These are phyloP conservation scores for Corylus americana DNA, from an alignment of 306 rosid species.

Conservation along the genomic window DNA sequence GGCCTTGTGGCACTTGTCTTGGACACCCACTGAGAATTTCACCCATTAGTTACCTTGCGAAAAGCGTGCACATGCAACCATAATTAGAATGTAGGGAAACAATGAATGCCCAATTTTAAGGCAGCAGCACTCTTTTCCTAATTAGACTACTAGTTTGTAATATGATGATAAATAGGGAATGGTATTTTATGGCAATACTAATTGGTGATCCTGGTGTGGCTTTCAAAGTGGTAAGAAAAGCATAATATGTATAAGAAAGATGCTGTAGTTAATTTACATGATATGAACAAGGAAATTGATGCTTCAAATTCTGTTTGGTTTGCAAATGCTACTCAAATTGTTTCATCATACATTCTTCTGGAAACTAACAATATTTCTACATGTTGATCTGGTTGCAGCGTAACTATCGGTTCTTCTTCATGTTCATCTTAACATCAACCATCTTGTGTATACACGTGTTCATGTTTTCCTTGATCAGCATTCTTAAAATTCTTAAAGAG, in stretches of 20 bases:
- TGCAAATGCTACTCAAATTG: conserved; percentile 5
- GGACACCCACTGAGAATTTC: conserved; percentile 2
- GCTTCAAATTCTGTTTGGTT: neutral
- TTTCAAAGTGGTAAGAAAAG: neutral
- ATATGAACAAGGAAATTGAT: neutral
- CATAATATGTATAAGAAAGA: neutral
- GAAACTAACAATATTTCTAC: conserved; percentile 31
- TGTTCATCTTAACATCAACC: conserved; percentile 88
- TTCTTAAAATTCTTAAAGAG: conserved; percentile 38
- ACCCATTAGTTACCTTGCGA: conserved; percentile 1
- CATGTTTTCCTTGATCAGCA: conserved; percentile 58
- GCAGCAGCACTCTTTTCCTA: conserved; percentile 7
- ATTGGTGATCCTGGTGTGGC: neutral
- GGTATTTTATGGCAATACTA: neutral
- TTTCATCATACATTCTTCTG: neutral
- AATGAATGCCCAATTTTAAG: conserved; percentile 7
- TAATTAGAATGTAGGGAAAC: conserved; percentile 10
- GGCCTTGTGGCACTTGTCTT: conserved; percentile 1
- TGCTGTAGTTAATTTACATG: neutral
- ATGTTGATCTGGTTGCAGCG: conserved; percentile 61
- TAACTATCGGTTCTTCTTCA: conserved; percentile 87
- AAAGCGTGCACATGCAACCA: conserved; percentile 1
- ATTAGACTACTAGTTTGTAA: conserved; percentile 3
- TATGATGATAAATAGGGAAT: neutral
- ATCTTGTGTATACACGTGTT: conserved; percentile 77